These are phyloP conservation scores for Camellia japonica DNA, from an alignment of 148 eudicot species.

Conservation along the genomic window DNA sequence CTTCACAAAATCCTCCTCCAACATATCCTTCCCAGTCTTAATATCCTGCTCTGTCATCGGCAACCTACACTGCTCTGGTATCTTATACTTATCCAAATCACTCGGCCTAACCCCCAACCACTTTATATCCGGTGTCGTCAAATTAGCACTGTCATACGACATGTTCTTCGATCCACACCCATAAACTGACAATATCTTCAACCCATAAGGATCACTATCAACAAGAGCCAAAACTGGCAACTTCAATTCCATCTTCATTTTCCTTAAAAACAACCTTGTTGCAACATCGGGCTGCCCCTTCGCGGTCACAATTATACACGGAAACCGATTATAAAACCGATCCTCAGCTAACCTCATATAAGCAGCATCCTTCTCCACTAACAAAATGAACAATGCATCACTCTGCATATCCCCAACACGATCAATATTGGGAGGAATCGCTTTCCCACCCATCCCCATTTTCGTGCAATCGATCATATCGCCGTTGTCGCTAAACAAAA, in stretches of 20 bases:
- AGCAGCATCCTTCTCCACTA: conserved; percentile 97
- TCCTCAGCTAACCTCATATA: conserved; percentile 85
- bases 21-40: conserved; percentile 89
- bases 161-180: conserved; percentile 98
- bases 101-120: conserved; percentile 96
- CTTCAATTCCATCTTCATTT: conserved; percentile 79
- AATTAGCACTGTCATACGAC: conserved; percentile 94
- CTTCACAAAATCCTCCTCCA: conserved; percentile 98
- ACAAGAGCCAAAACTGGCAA: conserved; percentile 88
- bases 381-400: conserved; percentile 75
- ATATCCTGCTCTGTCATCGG: conserved; percentile 98
- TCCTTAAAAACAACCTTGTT: conserved; percentile 75
- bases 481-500: conserved; percentile 80
- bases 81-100: conserved; percentile 92
- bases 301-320: conserved; percentile 82
- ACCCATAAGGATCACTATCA: conserved; percentile 94
- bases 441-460: conserved; percentile 96
- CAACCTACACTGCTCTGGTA: conserved; percentile 93
- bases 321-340: conserved; percentile 84
- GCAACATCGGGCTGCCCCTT: conserved; percentile 98
- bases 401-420: conserved; percentile 81
- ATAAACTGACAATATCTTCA: conserved; percentile 89
- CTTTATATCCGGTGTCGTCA: conserved; percentile 92
- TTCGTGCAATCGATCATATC: conserved; percentile 91
- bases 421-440: conserved; percentile 90